phyloP scores from a whole-genome alignment of 352 stramenopile species.

The Globisporangium takayamanum region DNA sequence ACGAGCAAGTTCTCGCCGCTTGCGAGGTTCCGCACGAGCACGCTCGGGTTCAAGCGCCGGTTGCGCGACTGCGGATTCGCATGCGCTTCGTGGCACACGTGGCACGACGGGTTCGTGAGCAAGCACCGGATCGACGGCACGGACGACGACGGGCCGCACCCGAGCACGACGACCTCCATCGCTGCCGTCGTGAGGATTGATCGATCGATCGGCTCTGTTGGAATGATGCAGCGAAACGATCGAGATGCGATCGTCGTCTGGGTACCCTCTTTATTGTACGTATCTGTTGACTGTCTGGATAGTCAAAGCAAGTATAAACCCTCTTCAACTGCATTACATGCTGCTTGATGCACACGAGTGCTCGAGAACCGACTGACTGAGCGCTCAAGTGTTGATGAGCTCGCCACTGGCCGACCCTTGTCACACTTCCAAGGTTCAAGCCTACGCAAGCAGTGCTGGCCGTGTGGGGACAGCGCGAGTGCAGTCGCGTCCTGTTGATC shows the following conservation, averaged over 20 bases:
- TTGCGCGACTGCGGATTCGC: conserved; percentile 66
- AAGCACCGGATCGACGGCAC: conserved; percentile 76
- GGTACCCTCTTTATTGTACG: no score
- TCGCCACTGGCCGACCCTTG: no score
- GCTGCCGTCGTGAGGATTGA: neutral
- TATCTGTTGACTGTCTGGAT: no score
- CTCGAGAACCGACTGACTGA: no score
- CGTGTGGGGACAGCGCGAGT: no score
- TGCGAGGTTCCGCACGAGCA: conserved; percentile 56
- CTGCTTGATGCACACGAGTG: no score
- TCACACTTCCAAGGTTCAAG: no score
- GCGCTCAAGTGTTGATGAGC: no score
- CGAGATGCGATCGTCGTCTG: neutral
- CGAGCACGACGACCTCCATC: conserved; percentile 81
- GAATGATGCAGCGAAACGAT: neutral
- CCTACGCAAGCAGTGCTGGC: no score
- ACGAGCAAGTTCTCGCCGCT: conserved; percentile 59
- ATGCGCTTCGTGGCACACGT: conserved; percentile 63
- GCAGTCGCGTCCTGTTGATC: no score
- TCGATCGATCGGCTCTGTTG: neutral
- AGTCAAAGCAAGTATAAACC: no score
- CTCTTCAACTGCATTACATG: no score
- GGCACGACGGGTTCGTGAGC: conserved; percentile 36
- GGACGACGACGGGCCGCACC: conserved; percentile 77
- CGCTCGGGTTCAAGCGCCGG: conserved; percentile 69